Evolutionary conservation across 2,329 filamentous ascomycete genomes (phyloP).

Genomic region (Xylaria arbuscula): DNA sequence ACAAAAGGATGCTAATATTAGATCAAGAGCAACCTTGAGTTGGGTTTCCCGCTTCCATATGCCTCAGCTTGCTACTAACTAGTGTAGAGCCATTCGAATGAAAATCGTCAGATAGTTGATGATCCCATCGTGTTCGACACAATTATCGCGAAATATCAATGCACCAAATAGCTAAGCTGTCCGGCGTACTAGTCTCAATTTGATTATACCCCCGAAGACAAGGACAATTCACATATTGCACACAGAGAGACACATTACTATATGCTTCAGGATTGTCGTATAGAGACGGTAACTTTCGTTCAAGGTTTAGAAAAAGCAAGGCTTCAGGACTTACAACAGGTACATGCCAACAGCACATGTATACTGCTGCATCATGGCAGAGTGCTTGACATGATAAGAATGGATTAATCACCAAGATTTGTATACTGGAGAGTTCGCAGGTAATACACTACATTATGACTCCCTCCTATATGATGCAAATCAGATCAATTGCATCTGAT

Average conservation of each 20-base stretch:
- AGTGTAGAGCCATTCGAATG: neutral
- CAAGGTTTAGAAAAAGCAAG: neutral
- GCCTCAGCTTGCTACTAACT: neutral
- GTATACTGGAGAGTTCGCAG: conserved; percentile 12
- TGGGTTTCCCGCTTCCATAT: neutral
- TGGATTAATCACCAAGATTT: neutral
- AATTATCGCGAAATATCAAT: neutral
- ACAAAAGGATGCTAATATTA: neutral
- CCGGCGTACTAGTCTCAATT: neutral
- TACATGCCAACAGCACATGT: neutral
- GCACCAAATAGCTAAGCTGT: neutral
- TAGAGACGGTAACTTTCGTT: neutral
- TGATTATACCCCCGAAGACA: neutral
- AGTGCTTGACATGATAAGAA: conserved; percentile 1
- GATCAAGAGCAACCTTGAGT: neutral
- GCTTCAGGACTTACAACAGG: neutral
- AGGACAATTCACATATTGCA: neutral
- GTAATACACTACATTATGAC: neutral
- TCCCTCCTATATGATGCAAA: neutral
- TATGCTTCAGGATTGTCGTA: neutral
- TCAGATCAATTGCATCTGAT: neutral
- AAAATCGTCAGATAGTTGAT: neutral
- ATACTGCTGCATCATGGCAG: neutral
- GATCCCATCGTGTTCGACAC: neutral
- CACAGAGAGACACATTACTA: neutral